Evolutionary conservation across 2,329 filamentous ascomycete genomes (phyloP), one percentile per base, ranked within the genome.

Genomic region (Fusarium verticillioides): DNA sequence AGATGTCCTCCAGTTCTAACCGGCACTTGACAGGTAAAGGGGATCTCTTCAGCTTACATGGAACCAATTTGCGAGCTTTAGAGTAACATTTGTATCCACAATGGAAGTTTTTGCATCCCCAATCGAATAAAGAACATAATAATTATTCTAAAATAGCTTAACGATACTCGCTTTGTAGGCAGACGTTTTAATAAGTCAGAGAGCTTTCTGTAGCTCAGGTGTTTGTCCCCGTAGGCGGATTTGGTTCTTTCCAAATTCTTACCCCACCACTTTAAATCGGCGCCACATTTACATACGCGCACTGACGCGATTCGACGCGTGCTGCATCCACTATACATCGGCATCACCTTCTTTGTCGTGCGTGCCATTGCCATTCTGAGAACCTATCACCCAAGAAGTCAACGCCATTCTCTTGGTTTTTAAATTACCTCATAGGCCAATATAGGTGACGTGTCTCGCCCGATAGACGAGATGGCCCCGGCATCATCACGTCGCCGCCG

Each of bases 401-500:
- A 60, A 34, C 42, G 13, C 16, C 21, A 21, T 19, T 34, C 40
- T 39, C 28, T 28, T 39, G 11, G 46, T 16, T 23, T 26, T 8
- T 10, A 11, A 19, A 39, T 21, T 32, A 32, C 9, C 23, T 42
- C 12, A 26, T 50, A 16, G 40, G 26, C 36, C 36, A 12, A 44
- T 40, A 32, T 21, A 62, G 44, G 36, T 39, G 34, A 12, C 19
- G 26, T 36, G 23, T 37, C 56, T 42, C 23, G 15, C 21, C 23
- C 23, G 36, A 42, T 43, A 50, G 42, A 62, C 70, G 72, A 61
- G 28, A 83, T 83, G 81, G 67, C 76, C 47, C 75, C 75, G 28
- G 59, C 70, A 40, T 73, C 76, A 26, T 79, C 78, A 50, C 79
- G 84, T 62, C 86, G 86, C 52, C 84, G 86, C 26, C 81, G 84